Percentiles rank a stretch among this genome's conserved stretches.
Conservation (phyloP, 164 flowering plant genomes). For the Annona squamosa region DNA sequence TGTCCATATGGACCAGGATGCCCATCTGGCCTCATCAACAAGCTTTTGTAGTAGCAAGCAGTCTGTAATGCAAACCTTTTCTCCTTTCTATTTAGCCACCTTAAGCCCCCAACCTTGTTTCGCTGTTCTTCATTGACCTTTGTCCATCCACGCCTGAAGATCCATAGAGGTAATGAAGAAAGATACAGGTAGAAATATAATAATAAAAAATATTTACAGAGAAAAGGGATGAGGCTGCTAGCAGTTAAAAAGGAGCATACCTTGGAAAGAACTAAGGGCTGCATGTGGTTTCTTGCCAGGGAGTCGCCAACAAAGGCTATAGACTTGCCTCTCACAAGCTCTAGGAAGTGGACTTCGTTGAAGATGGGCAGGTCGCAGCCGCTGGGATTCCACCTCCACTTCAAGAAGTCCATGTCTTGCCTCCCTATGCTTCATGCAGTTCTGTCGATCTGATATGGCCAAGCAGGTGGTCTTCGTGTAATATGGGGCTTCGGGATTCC, state of each 20-base stretch:
- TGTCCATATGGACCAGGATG: conserved; percentile 37
- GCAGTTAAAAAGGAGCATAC: conserved; percentile 56
- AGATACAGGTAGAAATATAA: not conserved
- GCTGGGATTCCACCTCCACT: conserved; percentile 76
- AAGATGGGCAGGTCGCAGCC: conserved; percentile 57
- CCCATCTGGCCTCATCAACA: conserved; percentile 41
- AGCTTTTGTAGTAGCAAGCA: conserved; percentile 29
- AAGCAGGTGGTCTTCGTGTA: conserved; percentile 56
- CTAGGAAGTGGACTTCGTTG: conserved; percentile 49
- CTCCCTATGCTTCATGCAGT: conserved; percentile 69
- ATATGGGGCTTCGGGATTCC: conserved; percentile 47
- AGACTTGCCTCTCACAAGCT: conserved; percentile 46
- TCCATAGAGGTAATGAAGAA: too few species aligned
- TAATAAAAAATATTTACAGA: not conserved
- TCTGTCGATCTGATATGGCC: conserved; percentile 64
- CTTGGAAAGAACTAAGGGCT: conserved; percentile 35
- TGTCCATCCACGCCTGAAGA: conserved; percentile 36
- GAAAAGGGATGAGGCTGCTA: conserved; percentile 3
- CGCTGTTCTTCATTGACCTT: conserved; percentile 32
- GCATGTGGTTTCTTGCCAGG: conserved; percentile 70
- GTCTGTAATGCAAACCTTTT: conserved; percentile 23
- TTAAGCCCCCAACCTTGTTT: conserved; percentile 25
- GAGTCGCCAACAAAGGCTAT: conserved; percentile 81
- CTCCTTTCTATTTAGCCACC: conserved; percentile 20
- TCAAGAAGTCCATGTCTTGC: conserved; percentile 53